These are phyloP conservation scores for Volvox reticuliferus DNA, from an alignment of 139 green algal species.

Conservation along the genomic window DNA sequence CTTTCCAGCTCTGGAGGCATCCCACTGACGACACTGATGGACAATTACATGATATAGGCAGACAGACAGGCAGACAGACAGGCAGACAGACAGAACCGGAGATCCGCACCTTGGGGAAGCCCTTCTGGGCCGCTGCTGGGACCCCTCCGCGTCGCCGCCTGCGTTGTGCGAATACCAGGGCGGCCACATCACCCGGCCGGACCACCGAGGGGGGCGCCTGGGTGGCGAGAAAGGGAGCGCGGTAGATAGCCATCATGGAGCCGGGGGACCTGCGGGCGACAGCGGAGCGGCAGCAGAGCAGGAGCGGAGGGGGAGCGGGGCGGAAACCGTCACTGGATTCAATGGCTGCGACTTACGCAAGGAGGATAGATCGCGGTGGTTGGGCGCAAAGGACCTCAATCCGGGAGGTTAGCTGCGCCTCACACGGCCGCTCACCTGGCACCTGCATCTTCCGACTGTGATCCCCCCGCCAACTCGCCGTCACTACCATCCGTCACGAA, in stretches of 20 bases:
- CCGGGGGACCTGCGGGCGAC: conserved; percentile 24
- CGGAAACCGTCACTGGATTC: background rate
- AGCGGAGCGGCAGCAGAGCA: background rate
- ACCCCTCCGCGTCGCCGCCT: background rate
- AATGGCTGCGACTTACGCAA: background rate
- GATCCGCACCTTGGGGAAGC: too few species aligned
- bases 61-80: too few species aligned
- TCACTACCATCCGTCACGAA: conserved; percentile 44
- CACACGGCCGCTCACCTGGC: background rate
- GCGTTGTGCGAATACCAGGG: conserved; percentile 3
- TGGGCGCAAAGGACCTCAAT: too few species aligned
- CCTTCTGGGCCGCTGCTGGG: background rate
- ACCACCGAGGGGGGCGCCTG: conserved; percentile 27
- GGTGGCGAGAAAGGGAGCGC: conserved; percentile 16
- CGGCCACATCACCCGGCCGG: background rate
- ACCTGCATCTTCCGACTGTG: background rate
- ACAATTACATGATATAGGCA: too few species aligned
- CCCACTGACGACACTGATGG: too few species aligned
- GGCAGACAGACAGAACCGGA: too few species aligned
- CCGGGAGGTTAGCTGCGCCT: too few species aligned
- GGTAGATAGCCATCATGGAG: conserved; percentile 43
- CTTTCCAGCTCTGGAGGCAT: too few species aligned
- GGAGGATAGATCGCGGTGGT: too few species aligned
- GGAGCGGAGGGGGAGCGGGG: background rate
- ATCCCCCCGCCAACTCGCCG: background rate